Conservation (phyloP, 352 stramenopile species). For the Elongisporangium anandrum region DNA sequence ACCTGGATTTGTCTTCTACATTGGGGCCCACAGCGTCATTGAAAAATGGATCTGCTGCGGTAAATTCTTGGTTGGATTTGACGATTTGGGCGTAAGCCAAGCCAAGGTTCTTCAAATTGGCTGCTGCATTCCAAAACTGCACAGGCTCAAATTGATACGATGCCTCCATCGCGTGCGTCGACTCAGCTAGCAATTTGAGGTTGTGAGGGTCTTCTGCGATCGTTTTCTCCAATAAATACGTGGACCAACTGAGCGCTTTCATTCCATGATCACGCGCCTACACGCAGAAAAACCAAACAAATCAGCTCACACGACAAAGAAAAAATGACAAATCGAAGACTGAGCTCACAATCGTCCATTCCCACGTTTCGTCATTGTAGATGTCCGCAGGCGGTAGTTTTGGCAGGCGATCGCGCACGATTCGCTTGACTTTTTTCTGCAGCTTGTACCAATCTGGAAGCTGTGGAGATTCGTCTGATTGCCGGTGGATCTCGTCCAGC, state of each 20-base stretch:
- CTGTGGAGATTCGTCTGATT: conserved; percentile 6
- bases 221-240: conserved; percentile 84
- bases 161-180: conserved; percentile 65
- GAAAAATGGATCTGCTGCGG: conserved; percentile 33
- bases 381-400: conserved; percentile 48
- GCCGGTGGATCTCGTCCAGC: conserved; percentile 44
- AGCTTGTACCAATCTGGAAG: conserved; percentile 43
- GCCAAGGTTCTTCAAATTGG: conserved; percentile 91
- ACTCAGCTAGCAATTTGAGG: conserved; percentile 58
- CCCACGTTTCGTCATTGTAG: conserved; percentile 91
- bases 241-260: conserved; percentile 77
- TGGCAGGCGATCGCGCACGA: conserved; percentile 33
- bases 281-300: not conserved
- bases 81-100: conserved; percentile 93
- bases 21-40: conserved; percentile 35
- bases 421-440: conserved; percentile 26
- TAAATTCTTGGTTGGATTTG: conserved; percentile 61
- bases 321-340: conserved; percentile 1
- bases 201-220: conserved; percentile 69
- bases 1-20: conserved; percentile 40
- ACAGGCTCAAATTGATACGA: conserved; percentile 64
- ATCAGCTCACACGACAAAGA: conserved; percentile 1
- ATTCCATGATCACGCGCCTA: conserved; percentile 71
- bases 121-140: conserved; percentile 52
- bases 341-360: conserved; percentile 87